phyloP scores from a whole-genome alignment of 768 basidiomycete species.

The Russula emetica region DNA sequence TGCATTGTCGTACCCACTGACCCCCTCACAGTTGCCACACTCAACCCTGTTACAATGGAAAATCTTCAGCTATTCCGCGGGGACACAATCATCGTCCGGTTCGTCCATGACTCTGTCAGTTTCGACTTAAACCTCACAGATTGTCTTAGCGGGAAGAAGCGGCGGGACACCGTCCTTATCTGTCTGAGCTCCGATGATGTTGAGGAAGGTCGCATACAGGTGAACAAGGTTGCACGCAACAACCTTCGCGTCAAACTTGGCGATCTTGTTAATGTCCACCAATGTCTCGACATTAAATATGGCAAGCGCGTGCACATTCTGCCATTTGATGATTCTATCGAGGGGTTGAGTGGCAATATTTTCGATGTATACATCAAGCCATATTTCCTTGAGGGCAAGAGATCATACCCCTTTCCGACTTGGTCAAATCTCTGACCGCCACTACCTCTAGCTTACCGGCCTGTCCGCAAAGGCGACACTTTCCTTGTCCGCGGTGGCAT shows the following conservation, averaged over 20 bases:
- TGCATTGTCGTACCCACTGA: background rate
- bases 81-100: conserved; percentile 94
- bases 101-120: conserved; percentile 28
- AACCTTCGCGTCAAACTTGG: conserved; percentile 97
- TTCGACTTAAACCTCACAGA: background rate
- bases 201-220: conserved; percentile 95
- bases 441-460: conserved; percentile 54
- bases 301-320: conserved; percentile 96
- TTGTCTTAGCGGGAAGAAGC: conserved; percentile 81
- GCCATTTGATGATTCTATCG: conserved; percentile 97
- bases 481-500: conserved; percentile 99
- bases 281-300: conserved; percentile 97
- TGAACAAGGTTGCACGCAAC: conserved; percentile 99
- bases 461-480: conserved; percentile 95
- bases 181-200: conserved; percentile 94
- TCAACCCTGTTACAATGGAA: conserved; percentile 98
- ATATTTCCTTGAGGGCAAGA: conserved; percentile 91
- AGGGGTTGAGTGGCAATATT: conserved; percentile 96
- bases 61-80: conserved; percentile 88
- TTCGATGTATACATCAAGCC: conserved; percentile 99
- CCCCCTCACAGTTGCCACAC: conserved; percentile 68
- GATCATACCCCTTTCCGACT: background rate
- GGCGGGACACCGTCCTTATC: conserved; percentile 95
- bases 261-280: conserved; percentile 92
- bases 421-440: background rate